phyloP scores from a whole-genome alignment of 1,284 basidiomycete genomes.

The Hymenochaete sp. region DNA sequence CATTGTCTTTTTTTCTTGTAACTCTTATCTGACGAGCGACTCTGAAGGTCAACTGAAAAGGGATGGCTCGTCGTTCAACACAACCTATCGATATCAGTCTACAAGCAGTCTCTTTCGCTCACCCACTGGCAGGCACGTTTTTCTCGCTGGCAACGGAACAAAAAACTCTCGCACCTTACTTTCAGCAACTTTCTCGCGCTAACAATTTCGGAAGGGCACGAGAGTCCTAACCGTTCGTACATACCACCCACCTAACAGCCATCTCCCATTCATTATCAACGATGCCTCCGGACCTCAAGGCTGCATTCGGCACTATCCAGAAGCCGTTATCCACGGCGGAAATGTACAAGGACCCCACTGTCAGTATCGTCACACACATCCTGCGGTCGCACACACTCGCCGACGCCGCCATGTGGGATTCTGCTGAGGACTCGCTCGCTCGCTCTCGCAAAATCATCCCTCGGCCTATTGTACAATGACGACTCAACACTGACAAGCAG shows the following conservation, averaged over 20 bases:
- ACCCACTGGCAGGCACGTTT: conserved; percentile 53
- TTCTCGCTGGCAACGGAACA: conserved; percentile 43
- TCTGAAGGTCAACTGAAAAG: conserved; percentile 42
- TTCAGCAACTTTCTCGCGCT: conserved; percentile 35
- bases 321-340: conserved; percentile 34
- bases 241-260: conserved; percentile 43
- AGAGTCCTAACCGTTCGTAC: conserved; percentile 45
- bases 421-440: conserved; percentile 41
- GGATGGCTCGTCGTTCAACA: conserved; percentile 54
- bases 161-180: conserved; percentile 47
- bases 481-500: conserved; percentile 7
- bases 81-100: conserved; percentile 52
- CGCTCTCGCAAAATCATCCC: conserved; percentile 34
- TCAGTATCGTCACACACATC: conserved; percentile 39
- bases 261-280: conserved; percentile 35
- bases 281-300: conserved; percentile 28
- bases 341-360: conserved; percentile 33
- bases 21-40: conserved; percentile 25
- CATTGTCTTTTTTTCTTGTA: not conserved
- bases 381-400: conserved; percentile 46
- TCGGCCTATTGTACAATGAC: conserved; percentile 33
- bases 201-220: conserved; percentile 8
- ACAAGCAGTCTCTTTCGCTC: conserved; percentile 47
- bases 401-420: conserved; percentile 42
- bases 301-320: conserved; percentile 36